Evolutionary conservation across 495 filamentous ascomycete species (phyloP), one percentile per base, ranked within the genome.

Genomic region (Tuber calosporum): DNA sequence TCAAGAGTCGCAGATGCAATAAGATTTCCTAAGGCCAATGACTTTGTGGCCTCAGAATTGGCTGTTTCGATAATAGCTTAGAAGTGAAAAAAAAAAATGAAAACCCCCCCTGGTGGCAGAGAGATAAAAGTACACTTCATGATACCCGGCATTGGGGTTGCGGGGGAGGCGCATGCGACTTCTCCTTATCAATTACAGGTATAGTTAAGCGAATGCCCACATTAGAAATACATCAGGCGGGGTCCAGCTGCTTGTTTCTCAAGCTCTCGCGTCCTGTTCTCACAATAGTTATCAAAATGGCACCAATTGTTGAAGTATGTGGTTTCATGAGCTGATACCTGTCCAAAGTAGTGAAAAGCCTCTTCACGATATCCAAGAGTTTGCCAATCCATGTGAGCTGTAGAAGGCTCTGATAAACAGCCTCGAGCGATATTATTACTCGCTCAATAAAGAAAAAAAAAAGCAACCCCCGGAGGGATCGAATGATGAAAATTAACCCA

Each of bases 301-400:
- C 87, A 89, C 77, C 87, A 69, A 93, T 86, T 41, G 91, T 85
- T 62, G 90, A 92, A 5, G 89, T 90, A 79, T 96, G 88, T 26
- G 90, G 88, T 80, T 90, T 92, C 82, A 88, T 93, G 67, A 99
- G 83, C 79, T 97, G 92, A 66, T 93, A 90, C 66, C 89, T 91
- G 81, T 97, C 98, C 39, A 97, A 85, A 71, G 92, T 90, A 69
- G 92, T 87, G 81, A 98, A 99, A 41, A 99, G 87, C 9, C 91
- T 92, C 76, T 90, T 91, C 70, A 98, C 91, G 76, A 97, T 97
- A 79, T 97, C 94, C 72, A 99, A 86, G 34, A 99, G 91, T 82
- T 94, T 94, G 81, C 98, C 95, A 76, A 98, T 92, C 95, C 95
- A 99, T 3, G 92, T 92, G 22, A 99, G 89, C 81, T 97, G 94